These are phyloP conservation scores for Populus euphratica DNA, from an alignment of 345 rosid species.

Conservation along the genomic window DNA sequence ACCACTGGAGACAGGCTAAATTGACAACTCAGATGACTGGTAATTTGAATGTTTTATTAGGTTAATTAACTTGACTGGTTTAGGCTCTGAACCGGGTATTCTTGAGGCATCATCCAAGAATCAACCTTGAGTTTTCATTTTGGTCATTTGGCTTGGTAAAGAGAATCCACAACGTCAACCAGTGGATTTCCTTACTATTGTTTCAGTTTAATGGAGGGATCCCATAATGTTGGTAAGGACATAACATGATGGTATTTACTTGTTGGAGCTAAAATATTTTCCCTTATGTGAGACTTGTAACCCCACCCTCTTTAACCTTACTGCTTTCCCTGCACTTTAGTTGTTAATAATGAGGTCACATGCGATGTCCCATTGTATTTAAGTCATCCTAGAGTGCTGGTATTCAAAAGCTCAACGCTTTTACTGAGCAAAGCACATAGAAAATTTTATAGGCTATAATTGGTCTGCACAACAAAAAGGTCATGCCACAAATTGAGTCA, in stretches of 20 bases:
- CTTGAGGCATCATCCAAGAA: background rate
- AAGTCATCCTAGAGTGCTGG: background rate
- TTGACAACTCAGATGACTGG: background rate
- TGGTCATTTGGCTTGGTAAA: background rate
- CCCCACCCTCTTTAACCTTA: constrained; percentile 2
- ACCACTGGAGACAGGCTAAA: background rate
- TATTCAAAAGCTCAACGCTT: background rate
- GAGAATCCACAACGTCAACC: background rate
- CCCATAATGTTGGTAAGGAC: background rate
- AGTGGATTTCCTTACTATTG: background rate
- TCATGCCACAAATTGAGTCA: background rate
- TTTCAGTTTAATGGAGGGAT: background rate
- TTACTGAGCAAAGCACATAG: background rate
- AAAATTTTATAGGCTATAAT: background rate
- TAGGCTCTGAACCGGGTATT: background rate
- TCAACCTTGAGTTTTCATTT: background rate
- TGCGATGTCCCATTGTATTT: constrained; percentile 1
- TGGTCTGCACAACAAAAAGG: background rate
- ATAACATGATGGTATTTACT: background rate
- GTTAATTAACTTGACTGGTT: background rate
- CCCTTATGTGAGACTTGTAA: background rate
- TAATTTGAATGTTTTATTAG: background rate
- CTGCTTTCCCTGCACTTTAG: background rate
- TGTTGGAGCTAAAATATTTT: background rate
- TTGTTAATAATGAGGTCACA: constrained; percentile 3